Conservation (phyloP, 495 filamentous ascomycete species). For the Apodospora peruviana region DNA sequence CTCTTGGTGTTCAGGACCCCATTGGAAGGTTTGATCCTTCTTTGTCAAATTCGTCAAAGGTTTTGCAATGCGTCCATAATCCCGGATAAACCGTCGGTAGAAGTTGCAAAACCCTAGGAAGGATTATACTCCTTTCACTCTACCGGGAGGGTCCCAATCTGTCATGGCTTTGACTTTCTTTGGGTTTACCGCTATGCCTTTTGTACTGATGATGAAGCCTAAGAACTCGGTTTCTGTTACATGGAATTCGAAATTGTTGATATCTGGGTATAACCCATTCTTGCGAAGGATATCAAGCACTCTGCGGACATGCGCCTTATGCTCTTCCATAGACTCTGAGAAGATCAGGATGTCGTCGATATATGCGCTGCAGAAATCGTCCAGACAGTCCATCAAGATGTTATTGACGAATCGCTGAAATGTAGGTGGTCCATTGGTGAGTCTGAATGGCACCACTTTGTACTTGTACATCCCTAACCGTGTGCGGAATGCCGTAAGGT, state of each 20-base stretch:
- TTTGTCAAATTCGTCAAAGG: neutral
- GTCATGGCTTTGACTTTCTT: neutral
- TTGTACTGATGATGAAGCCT: conserved; percentile 15
- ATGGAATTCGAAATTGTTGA: conserved; percentile 26
- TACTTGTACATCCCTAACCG: conserved; percentile 27
- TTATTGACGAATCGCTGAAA: conserved; percentile 30
- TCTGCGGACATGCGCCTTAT: neutral
- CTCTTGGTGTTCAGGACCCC: neutral
- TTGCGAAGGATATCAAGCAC: conserved; percentile 9
- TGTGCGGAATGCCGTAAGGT: conserved; percentile 26
- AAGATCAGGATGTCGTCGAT: conserved; percentile 8
- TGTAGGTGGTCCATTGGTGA: conserved; percentile 17
- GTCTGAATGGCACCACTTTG: conserved; percentile 26
- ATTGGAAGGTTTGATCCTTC: neutral
- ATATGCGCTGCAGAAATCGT: conserved; percentile 17
- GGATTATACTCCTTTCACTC: neutral
- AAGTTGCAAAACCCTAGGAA: conserved; percentile 10
- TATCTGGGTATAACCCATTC: conserved; percentile 16
- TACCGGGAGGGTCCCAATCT: conserved; percentile 1
- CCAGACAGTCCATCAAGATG: conserved; percentile 14
- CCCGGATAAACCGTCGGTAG: conserved; percentile 4
- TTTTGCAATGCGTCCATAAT: conserved; percentile 3
- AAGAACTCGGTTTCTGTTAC: conserved; percentile 19
- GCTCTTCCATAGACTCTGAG: neutral
- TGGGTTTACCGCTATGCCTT: neutral